Conservation (phyloP, 2,329 filamentous ascomycete species). For the Neoarthrinium moseri region DNA sequence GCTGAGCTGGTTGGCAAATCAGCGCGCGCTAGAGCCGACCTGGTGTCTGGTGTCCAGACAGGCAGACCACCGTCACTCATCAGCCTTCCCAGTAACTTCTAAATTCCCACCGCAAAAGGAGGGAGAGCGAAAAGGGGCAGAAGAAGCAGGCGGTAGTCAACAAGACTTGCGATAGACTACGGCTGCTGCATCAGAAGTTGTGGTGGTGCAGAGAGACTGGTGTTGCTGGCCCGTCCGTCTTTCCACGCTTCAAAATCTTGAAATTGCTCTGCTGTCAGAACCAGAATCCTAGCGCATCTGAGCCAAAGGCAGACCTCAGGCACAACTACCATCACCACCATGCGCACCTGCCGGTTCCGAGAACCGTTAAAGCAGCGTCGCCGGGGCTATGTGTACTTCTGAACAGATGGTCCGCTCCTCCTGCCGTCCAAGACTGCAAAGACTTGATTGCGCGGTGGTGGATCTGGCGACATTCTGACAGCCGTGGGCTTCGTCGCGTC, state of each 20-base stretch:
- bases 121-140: slow-evolving; percentile 23
- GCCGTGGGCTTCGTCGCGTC: no score
- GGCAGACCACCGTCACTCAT: neutral
- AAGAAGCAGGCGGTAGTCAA: slow-evolving; percentile 12
- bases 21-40: neutral
- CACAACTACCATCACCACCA: neutral
- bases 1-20: neutral
- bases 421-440: slow-evolving; percentile 1
- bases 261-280: neutral
- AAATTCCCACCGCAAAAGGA: slow-evolving; percentile 24
- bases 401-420: neutral
- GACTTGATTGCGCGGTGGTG: no score
- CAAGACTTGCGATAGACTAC: neutral
- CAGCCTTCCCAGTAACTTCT: slow-evolving; percentile 23
- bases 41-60: neutral
- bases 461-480: no score
- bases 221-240: neutral
- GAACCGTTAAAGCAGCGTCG: neutral
- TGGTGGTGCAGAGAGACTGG: no score
- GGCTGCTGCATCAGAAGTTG: no score
- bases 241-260: no score
- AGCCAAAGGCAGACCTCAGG: neutral
- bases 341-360: neutral
- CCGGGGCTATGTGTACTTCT: neutral
- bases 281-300: neutral